phyloP scores from a whole-genome alignment of 2,329 filamentous ascomycete genomes.

The Aspergillus vadensis region DNA sequence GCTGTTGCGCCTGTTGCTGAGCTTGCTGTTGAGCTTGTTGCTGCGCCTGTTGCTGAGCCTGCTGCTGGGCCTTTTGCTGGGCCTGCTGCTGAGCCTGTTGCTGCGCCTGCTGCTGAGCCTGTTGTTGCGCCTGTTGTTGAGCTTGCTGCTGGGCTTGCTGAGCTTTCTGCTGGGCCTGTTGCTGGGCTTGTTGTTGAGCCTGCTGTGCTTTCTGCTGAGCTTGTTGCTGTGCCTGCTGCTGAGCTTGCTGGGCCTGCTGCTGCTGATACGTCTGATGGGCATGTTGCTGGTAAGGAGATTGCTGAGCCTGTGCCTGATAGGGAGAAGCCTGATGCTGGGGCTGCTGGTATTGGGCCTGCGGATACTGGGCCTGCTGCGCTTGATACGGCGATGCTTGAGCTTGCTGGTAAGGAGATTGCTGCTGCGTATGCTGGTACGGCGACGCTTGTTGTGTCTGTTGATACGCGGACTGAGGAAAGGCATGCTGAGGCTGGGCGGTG shows the following conservation, averaged over 20 bases:
- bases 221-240: conserved; percentile 21
- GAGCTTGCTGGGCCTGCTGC: conserved; percentile 2
- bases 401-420: conserved; percentile 12
- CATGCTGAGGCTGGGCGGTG: conserved; percentile 20
- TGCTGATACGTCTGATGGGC: conserved; percentile 12
- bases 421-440: conserved; percentile 7
- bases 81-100: conserved; percentile 1
- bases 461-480: conserved; percentile 8
- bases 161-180: neutral
- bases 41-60: conserved; percentile 9
- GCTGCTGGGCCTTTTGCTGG: neutral
- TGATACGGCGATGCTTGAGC: conserved; percentile 12
- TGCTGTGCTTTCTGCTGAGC: conserved; percentile 17
- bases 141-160: conserved; percentile 6
- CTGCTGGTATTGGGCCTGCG: conserved; percentile 19
- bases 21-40: conserved; percentile 10
- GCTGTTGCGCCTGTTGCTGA: conserved; percentile 20
- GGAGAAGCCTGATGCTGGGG: conserved; percentile 20
- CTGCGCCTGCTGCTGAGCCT: conserved; percentile 1
- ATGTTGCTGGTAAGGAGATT: conserved; percentile 21
- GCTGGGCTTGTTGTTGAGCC: conserved; percentile 14
- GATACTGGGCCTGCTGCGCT: conserved; percentile 11
- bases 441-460: conserved; percentile 12
- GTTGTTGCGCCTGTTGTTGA: neutral
- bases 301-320: conserved; percentile 21